Base-by-base conservation (phyloP, 495 filamentous ascomycete species). In the Hyphodiscus hymeniophilus region DNA sequence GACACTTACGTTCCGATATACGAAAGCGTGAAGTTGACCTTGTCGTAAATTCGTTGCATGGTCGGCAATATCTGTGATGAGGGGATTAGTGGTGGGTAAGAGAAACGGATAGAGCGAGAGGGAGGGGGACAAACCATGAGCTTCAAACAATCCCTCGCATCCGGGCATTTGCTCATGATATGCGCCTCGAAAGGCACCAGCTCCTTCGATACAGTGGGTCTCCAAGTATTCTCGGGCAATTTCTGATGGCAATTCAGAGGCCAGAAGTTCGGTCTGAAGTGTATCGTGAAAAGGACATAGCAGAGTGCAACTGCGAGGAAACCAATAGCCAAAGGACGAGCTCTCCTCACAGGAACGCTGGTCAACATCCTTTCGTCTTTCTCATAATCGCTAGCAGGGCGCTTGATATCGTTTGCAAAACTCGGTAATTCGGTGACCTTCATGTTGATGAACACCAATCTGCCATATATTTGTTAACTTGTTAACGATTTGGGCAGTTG, bases 111-210 rank as follows among this genome's bases (percentile, higher is more conserved):
- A 32, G 30, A 32, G 30, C 7, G 30, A 32, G 16, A 34, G 31
- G n/a, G n/a, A n/a, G n/a, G n/a, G n/a, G n/a, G n/a, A n/a, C n/a
- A n/a, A 40, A 40, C 38, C 38, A 40, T 20, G 16, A 20, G 8
- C 15, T 20, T 20, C 3, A 43, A 24, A 28, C 63, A 16, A 45
- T 69, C 68, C 60, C 67, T 74, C 2, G 87, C 84, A 63, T 94
- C 87, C 0, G 92, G 92, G 57, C 92, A 98, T 69, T 97, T 95
- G 65, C 82, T 85, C 84, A 95, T 95, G 51, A 95, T 85, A 59
- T 94, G 87, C 46, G 86, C 85, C 60, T 98, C 92, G 7, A 98
- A 69, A 3, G 89, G 82, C 10, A 95, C 81, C 42, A 51, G 38
- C 16, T 40, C 31, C 17, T 45, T 49, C 38, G 23, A 5, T 39